Evolutionary conservation across 2,329 filamentous ascomycete genomes (phyloP).

Genomic region (Basipetospora chlamydospora): DNA sequence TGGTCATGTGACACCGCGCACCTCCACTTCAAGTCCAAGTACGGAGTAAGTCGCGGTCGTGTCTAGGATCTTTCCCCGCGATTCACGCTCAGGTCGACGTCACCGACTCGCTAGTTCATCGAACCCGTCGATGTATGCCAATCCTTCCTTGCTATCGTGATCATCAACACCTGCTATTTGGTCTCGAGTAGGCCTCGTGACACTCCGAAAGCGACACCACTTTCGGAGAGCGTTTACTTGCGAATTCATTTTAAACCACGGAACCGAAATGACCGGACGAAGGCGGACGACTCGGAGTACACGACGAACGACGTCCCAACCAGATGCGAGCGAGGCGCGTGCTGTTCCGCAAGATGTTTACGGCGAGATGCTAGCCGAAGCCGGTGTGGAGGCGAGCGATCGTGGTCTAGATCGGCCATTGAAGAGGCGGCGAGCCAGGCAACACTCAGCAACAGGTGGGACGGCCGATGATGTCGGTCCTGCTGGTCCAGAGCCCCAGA

Average conservation of each 20-base stretch:
- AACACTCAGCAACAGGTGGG: no score
- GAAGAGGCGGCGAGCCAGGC: slow-evolving; percentile 20
- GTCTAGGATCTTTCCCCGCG: background rate
- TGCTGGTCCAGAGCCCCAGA: no score
- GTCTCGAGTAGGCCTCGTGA: no score
- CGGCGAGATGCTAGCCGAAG: slow-evolving; percentile 33
- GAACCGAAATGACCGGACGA: background rate
- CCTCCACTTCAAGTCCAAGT: background rate
- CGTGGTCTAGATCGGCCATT: slow-evolving; percentile 22
- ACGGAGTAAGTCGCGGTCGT: background rate
- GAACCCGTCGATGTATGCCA: no score
- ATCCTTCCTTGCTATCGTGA: no score
- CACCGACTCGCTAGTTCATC: no score
- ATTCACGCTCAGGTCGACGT: background rate
- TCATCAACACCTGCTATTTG: no score
- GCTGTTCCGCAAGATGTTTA: slow-evolving; percentile 23
- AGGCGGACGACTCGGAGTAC: background rate
- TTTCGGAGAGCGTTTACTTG: no score
- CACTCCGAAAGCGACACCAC: no score
- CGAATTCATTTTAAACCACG: no score
- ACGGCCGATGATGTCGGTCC: no score
- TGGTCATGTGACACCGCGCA: background rate
- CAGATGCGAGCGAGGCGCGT: background rate
- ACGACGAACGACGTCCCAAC: background rate
- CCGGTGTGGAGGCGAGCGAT: slow-evolving; percentile 21